Percentiles rank a stretch among this genome's conserved stretches.
Evolutionary conservation across 768 basidiomycete genomes (phyloP).

Genomic region (Phaeotremella fagi): DNA sequence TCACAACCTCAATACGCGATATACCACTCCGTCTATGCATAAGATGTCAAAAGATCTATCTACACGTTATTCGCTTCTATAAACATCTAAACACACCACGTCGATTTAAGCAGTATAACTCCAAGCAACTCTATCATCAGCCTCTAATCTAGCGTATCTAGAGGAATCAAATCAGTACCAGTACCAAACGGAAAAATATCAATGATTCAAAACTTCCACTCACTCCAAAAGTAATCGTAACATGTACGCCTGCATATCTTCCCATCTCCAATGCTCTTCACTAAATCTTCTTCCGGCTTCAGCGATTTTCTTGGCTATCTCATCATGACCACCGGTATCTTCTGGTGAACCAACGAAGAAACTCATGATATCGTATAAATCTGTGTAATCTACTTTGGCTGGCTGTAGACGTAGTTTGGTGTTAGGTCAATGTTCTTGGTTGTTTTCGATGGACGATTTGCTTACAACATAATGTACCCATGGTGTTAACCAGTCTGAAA

Average conservation of each 20-base stretch:
- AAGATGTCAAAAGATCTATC: background rate
- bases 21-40: background rate
- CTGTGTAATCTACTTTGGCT: constrained; percentile 45
- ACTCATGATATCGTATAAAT: constrained; percentile 44
- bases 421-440: too few species aligned
- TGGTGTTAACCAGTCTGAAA: constrained; percentile 47
- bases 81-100: background rate
- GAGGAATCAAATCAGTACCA: constrained; percentile 1
- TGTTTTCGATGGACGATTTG: background rate
- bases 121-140: constrained; percentile 26
- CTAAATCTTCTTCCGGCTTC: constrained; percentile 40
- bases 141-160: constrained; percentile 16
- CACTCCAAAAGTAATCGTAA: constrained; percentile 45
- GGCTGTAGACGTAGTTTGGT: constrained; percentile 42
- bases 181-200: too few species aligned
- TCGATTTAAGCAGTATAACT: constrained; percentile 2
- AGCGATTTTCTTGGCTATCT: constrained; percentile 40
- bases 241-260: constrained; percentile 49
- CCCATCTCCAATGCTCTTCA: constrained; percentile 46
- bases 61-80: too few species aligned
- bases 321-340: constrained; percentile 32
- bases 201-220: constrained; percentile 15
- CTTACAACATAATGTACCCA: constrained; percentile 50
- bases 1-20: background rate
- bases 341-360: constrained; percentile 47